Percentiles rank a stretch among this genome's conserved stretches.
Evolutionary conservation across 2,329 filamentous ascomycete species (phyloP).

Genomic region (Phialophora tarda): DNA sequence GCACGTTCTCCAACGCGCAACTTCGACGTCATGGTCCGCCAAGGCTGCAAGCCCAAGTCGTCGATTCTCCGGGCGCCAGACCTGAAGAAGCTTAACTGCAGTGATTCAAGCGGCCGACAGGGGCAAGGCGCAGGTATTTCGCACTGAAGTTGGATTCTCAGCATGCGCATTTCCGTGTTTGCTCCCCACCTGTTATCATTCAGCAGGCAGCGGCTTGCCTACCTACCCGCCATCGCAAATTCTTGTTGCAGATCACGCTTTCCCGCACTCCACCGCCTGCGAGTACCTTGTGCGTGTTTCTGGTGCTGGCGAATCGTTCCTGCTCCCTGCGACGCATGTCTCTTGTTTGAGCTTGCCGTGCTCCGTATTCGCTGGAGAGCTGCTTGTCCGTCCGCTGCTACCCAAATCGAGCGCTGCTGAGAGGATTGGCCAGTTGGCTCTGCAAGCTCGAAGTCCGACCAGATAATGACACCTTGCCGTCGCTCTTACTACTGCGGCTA

Average conservation of each 20-base stretch:
- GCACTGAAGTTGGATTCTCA: conserved; percentile 9
- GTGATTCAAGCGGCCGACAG: neutral
- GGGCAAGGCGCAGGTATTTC: conserved; percentile 11
- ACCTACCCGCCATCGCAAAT: conserved; percentile 4
- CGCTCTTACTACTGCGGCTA: conserved; percentile 17
- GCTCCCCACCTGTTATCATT: conserved; percentile 22
- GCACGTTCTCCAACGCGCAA: neutral
- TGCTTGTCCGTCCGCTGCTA: conserved; percentile 12
- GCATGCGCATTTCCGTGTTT: conserved; percentile 3
- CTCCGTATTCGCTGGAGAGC: conserved; percentile 3
- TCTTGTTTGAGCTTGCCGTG: conserved; percentile 8
- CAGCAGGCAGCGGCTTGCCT: neutral
- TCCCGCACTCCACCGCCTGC: neutral
- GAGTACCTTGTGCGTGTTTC: conserved; percentile 3
- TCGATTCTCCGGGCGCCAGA: conserved; percentile 16
- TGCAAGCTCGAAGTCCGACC: conserved; percentile 6
- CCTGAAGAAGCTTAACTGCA: conserved; percentile 14
- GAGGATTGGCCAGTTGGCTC: conserved; percentile 1
- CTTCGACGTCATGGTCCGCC: conserved; percentile 15
- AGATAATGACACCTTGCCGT: conserved; percentile 25
- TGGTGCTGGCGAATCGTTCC: conserved; percentile 20
- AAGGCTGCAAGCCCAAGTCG: conserved; percentile 3
- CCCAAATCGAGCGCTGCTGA: conserved; percentile 3
- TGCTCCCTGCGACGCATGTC: conserved; percentile 20
- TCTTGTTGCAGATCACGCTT: conserved; percentile 11